Conservation (phyloP, 805 yeast species). For the Zygosaccharomyces gambellarensis region DNA sequence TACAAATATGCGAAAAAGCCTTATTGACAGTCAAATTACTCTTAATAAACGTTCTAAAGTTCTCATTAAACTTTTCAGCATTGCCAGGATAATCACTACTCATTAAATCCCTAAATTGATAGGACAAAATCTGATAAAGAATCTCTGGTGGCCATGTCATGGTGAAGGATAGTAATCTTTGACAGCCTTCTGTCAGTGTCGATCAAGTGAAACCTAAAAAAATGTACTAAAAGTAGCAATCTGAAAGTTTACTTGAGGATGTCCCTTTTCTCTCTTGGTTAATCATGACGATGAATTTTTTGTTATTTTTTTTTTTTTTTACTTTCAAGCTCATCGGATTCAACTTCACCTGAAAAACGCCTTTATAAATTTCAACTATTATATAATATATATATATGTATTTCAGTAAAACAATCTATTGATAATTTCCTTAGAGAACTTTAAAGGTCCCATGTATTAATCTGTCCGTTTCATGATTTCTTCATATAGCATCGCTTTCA, state of each 20-base stretch:
- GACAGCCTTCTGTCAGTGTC: no score
- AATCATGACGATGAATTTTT: neutral
- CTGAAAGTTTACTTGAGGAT: no score
- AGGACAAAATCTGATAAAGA: conserved; percentile 49
- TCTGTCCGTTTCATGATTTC: conserved; percentile 61
- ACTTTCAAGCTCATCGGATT: neutral
- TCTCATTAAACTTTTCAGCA: conserved; percentile 39
- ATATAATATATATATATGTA: neutral
- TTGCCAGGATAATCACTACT: conserved; percentile 48
- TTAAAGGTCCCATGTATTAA: neutral
- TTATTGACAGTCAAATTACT: conserved; percentile 53
- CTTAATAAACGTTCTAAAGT: conserved; percentile 47
- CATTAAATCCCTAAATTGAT: conserved; percentile 47
- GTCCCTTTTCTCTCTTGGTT: neutral
- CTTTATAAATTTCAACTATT: conserved; percentile 2
- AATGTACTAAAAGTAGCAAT: no score
- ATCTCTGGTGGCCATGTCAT: conserved; percentile 46
- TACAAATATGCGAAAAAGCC: conserved; percentile 52
- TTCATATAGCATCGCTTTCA: conserved; percentile 70
- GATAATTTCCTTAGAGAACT: neutral
- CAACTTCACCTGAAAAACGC: neutral
- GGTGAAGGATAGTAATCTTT: neutral
- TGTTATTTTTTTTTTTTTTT: neutral
- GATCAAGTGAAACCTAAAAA: no score
- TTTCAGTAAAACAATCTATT: neutral